Evolutionary conservation across 2,329 filamentous ascomycete genomes (phyloP).

Genomic region (Scedosporium minutisporum): DNA sequence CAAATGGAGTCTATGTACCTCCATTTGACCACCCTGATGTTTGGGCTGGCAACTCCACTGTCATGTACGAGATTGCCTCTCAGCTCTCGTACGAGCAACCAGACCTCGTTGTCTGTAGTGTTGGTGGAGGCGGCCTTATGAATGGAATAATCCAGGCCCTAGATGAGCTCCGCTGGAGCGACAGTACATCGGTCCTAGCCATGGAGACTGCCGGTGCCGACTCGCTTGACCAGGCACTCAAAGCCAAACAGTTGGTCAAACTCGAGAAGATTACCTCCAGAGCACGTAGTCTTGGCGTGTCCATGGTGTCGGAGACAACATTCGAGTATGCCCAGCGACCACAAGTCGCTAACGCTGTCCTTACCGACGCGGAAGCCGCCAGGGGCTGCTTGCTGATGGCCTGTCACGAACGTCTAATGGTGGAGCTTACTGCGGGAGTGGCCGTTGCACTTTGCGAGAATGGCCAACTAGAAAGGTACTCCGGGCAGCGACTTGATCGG

Average conservation of each 20-base stretch:
- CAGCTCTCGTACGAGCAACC: slow-evolving; percentile 34
- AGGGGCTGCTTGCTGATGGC: slow-evolving; percentile 67
- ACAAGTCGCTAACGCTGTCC: slow-evolving; percentile 20
- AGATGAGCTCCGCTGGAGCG: slow-evolving; percentile 17
- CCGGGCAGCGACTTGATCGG: slow-evolving; percentile 13
- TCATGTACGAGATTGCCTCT: slow-evolving; percentile 41
- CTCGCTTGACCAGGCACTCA: slow-evolving; percentile 48
- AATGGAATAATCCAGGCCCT: slow-evolving; percentile 67
- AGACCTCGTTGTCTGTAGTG: slow-evolving; percentile 65
- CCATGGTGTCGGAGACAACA: slow-evolving; percentile 56
- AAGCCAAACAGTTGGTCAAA: slow-evolving; percentile 44
- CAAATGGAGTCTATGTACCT: slow-evolving; percentile 51
- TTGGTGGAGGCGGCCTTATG: slow-evolving; percentile 72
- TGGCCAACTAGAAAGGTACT: slow-evolving; percentile 13
- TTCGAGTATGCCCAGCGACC: slow-evolving; percentile 33
- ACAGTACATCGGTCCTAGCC: slow-evolving; percentile 49
- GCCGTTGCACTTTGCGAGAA: slow-evolving; percentile 39
- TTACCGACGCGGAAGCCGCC: slow-evolving; percentile 58
- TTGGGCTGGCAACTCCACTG: slow-evolving; percentile 54
- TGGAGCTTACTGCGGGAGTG: slow-evolving; percentile 80
- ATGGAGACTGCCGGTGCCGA: slow-evolving; percentile 70
- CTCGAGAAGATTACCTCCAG: slow-evolving; percentile 64
- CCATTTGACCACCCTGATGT: slow-evolving; percentile 61
- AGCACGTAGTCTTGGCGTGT: slow-evolving; percentile 64
- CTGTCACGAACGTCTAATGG: slow-evolving; percentile 71